A percentile compares a stretch with the other conserved stretches of the same genome.
phyloP scores from a whole-genome alignment of 2,329 filamentous ascomycete genomes.

The Cytospora mali region DNA sequence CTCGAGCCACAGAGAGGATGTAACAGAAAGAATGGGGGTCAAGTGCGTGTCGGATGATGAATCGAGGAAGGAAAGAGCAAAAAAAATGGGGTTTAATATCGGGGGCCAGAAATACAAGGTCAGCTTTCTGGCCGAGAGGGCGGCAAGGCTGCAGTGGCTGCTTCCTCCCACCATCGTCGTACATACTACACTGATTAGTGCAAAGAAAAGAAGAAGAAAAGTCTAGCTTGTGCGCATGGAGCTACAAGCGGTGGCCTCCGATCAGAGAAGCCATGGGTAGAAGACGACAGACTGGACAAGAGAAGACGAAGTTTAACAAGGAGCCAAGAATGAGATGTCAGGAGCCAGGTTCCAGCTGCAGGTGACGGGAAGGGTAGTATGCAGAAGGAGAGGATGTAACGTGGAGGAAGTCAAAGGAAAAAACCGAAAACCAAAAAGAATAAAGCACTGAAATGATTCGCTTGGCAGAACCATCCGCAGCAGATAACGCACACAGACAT shows the following conservation, averaged over 20 bases:
- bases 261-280: constrained; percentile 5
- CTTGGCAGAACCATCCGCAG: constrained; percentile 9
- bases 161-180: constrained; percentile 20
- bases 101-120: constrained; percentile 21
- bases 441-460: no score
- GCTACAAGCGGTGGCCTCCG: constrained; percentile 5
- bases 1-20: background rate
- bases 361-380: constrained; percentile 4
- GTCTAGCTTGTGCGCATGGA: constrained; percentile 9
- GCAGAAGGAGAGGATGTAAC: constrained; percentile 16
- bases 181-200: constrained; percentile 7
- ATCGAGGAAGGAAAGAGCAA: background rate
- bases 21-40: background rate
- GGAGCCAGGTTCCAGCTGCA: constrained; percentile 9
- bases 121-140: constrained; percentile 14
- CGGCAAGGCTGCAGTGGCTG: constrained; percentile 27
- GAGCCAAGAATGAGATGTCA: no score
- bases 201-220: no score
- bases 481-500: background rate
- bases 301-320: background rate
- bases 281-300: background rate
- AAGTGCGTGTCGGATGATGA: constrained; percentile 6
- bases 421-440: no score
- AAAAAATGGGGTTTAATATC: background rate
- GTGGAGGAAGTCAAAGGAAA: background rate